Base-by-base conservation (phyloP, 805 yeast genomes). In the Myxozyma neglecta region DNA sequence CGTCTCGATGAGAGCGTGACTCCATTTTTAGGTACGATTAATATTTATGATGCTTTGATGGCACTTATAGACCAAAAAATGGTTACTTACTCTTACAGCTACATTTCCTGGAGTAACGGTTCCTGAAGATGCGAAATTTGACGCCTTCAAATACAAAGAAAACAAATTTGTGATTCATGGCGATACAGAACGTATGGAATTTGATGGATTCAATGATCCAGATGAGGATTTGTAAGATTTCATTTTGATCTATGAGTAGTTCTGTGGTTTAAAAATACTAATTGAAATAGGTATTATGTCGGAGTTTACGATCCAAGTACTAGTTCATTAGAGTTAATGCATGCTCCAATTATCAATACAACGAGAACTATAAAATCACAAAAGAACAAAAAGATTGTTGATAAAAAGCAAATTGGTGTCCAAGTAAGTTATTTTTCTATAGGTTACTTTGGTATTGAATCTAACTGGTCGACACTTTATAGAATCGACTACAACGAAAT, bases 271-370 rank as follows among this genome's bases (percentile, higher is more conserved):
- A 75, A 73, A 2, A n/a, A 39, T 39, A 13, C n/a, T 39, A 6
- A 13, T 4, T 11, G 42, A 11, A 13, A n/a, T 49, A 80, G 80
- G 47, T 92, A 90, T 74, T 83, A 87, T 53, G 78, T 93, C 56
- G 97, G 93, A 1, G 79, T 90, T 5, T 89, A 85, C 70, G 96
- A 92, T 72, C 85, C 89, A 1, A 74, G 75, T n/a, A 80, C 81
- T 48, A 83, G 85, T 66, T 74, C 84, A 1, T 77, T 91, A 10
- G 88, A 89, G 65, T 76, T 93, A 34, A 82, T 81, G 70, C 83
- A 82, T 62, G 80, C 84, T 2, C 88, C 93, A 14, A 77, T 89
- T 51, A 72, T 89, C n/a, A 76, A 81, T 8, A 80, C 89, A 8
- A 80, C 79, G 60, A 87, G 88, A 45, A 80, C 85, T 1, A 83